Evolutionary conservation across 2,329 filamentous ascomycete genomes (phyloP), one percentile per base, ranked within the genome.

Genomic region (Colletotrichum karsti): DNA sequence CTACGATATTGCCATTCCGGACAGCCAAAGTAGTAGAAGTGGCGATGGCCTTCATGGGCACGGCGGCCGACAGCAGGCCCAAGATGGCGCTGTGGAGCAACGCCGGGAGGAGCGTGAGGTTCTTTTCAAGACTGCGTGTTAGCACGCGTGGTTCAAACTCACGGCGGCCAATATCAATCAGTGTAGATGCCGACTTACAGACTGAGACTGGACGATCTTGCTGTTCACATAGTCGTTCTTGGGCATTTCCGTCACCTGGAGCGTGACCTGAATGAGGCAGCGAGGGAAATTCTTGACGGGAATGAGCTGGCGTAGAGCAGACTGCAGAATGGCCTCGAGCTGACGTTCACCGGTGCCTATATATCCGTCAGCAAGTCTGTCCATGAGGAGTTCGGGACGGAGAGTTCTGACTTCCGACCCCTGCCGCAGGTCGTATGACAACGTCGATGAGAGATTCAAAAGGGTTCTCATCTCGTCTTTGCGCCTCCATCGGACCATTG

Each of bases 371-470:
- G 65, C 67, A 59, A 24, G 9, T 67, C 30, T 44, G 37, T 53
- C 44, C 61, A 28, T 39, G 44, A 37, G 20, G n/a, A 71, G 70
- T 50, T 53, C 20, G 33, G 18, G 12, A 33, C 13, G 7, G 28
- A 35, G 35, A n/a, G 56, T 35, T 58, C 86, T 77, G 79, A 91
- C 94, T 92, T 83, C 93, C 94, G 50, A 96, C 91, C 15, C 95
- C 95, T 71, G 92, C 90, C 37, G 92, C 91, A 54, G 95, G 95
- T 78, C 96, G 90, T 71, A 99, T 89, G 77, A 95, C 90, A 65
- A 99, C 93, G 80, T 98, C 96, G 72, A 99, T 85, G 55, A 92
- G 89, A 28, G 95, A 94, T 82, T 98, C 94, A 79, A 97, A 95
- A 7, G 96, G 92, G 72, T 96, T 89, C 79, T 98, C 94, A 77